Evolutionary conservation across 345 rosid genomes (phyloP).

Genomic region (Salix brachista): DNA sequence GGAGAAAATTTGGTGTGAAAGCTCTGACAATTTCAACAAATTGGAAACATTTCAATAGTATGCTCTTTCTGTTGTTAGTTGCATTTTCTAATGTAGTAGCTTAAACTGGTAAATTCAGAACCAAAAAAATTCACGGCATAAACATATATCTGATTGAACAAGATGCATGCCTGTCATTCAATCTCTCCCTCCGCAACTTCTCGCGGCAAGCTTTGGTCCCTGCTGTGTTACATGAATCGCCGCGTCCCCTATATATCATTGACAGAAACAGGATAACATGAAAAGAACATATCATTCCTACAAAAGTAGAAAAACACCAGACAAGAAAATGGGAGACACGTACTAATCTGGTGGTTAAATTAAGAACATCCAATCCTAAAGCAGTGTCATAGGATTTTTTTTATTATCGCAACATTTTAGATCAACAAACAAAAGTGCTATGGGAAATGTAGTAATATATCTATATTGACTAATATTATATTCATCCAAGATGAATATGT

Average conservation of each 20-base stretch:
- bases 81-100: background rate
- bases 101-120: background rate
- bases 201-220: conserved; percentile 32
- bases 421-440: too few relatives aligned
- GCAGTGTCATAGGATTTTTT: too few relatives aligned
- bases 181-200: conserved; percentile 28
- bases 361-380: too few relatives aligned
- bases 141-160: background rate
- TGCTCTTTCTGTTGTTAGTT: background rate
- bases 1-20: background rate
- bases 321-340: background rate
- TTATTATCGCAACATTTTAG: too few relatives aligned
- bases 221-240: conserved; percentile 17
- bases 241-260: conserved; percentile 15
- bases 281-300: background rate
- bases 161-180: conserved; percentile 30
- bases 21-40: background rate
- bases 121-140: background rate
- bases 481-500: too few relatives aligned
- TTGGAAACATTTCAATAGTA: background rate
- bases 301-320: background rate
- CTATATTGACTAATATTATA: background rate
- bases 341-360: too few relatives aligned
- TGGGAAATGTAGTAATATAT: too few relatives aligned
- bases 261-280: background rate